Conservation (phyloP, 2,329 filamentous ascomycete genomes). For the Xylariaceae sp. region DNA sequence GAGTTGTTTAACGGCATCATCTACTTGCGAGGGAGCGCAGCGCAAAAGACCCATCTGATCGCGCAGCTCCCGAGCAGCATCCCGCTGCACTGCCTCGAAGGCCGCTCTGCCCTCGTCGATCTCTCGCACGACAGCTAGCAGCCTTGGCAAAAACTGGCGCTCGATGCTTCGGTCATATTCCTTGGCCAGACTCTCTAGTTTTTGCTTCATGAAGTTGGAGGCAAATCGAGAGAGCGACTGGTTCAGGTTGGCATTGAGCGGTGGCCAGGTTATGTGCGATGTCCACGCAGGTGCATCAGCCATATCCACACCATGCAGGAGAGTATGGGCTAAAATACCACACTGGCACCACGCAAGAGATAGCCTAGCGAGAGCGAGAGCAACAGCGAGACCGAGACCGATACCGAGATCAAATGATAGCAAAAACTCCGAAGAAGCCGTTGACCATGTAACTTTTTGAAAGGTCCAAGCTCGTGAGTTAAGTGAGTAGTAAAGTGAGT, state of each 20-base stretch:
- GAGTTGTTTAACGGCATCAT: slow-evolving; percentile 21
- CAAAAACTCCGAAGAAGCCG: too few relatives aligned
- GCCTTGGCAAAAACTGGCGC: slow-evolving; percentile 24
- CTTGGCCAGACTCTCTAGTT: slow-evolving; percentile 23
- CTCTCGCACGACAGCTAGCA: slow-evolving; percentile 23
- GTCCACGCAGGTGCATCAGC: slow-evolving; percentile 11
- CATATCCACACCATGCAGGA: slow-evolving; percentile 19
- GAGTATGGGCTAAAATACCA: background rate
- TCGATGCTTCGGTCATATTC: slow-evolving; percentile 26
- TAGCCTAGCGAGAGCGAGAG: background rate
- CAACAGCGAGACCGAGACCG: background rate
- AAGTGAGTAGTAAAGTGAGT: too few relatives aligned
- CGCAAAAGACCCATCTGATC: slow-evolving; percentile 23
- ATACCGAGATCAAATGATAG: too few relatives aligned
- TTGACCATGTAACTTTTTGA: too few relatives aligned
- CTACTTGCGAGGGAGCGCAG: slow-evolving; percentile 20
- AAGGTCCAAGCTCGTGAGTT: too few relatives aligned
- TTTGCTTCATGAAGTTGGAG: slow-evolving; percentile 24
- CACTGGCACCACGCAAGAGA: background rate
- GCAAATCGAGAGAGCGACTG: slow-evolving; percentile 26
- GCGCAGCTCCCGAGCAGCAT: slow-evolving; percentile 21
- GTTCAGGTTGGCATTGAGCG: slow-evolving; percentile 20
- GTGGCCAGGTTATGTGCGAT: slow-evolving; percentile 5
- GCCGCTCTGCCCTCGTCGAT: slow-evolving; percentile 25
- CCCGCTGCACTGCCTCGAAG: slow-evolving; percentile 25